These are phyloP conservation scores for Begonia peltatifolia DNA, from an alignment of 306 rosid species.

Conservation along the genomic window DNA sequence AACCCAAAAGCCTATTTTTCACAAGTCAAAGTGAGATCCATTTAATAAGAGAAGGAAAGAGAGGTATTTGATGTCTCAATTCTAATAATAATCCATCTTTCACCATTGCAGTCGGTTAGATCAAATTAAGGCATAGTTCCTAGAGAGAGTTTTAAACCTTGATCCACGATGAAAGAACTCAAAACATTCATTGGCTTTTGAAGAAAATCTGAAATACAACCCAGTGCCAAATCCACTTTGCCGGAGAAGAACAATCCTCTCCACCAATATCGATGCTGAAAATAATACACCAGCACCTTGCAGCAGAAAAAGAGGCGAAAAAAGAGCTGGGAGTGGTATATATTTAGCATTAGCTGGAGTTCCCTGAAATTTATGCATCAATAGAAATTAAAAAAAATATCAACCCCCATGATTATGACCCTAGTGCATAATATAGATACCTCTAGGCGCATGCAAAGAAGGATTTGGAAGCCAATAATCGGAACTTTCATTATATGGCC, in stretches of 20 bases:
- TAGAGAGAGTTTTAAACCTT: constrained; percentile 24
- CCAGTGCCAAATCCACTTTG: constrained; percentile 59
- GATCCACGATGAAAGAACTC: constrained; percentile 96
- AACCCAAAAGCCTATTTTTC: constrained; percentile 65
- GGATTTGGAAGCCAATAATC: constrained; percentile 64
- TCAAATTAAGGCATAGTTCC: no score
- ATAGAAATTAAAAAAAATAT: not conserved
- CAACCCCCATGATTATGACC: constrained; percentile 1
- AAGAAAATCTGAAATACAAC: constrained; percentile 56
- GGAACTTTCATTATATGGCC: constrained; percentile 96
- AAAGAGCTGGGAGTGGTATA: constrained; percentile 61
- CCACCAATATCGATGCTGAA: constrained; percentile 59
- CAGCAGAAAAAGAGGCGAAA: constrained; percentile 70
- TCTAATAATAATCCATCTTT: no score
- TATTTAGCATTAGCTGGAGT: constrained; percentile 51
- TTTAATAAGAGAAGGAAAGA: not conserved
- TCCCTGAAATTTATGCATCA: constrained; percentile 45
- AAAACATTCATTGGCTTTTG: constrained; percentile 66
- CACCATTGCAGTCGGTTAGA: no score
- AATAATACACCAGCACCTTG: constrained; percentile 76
- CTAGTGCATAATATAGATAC: constrained; percentile 21
- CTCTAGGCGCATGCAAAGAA: constrained; percentile 93
- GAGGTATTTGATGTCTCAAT: not conserved
- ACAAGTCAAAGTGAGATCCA: constrained; percentile 3
- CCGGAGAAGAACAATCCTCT: constrained; percentile 58